Evolutionary conservation across 495 filamentous ascomycete genomes (phyloP).

Genomic region (Lichina pygmaea): DNA sequence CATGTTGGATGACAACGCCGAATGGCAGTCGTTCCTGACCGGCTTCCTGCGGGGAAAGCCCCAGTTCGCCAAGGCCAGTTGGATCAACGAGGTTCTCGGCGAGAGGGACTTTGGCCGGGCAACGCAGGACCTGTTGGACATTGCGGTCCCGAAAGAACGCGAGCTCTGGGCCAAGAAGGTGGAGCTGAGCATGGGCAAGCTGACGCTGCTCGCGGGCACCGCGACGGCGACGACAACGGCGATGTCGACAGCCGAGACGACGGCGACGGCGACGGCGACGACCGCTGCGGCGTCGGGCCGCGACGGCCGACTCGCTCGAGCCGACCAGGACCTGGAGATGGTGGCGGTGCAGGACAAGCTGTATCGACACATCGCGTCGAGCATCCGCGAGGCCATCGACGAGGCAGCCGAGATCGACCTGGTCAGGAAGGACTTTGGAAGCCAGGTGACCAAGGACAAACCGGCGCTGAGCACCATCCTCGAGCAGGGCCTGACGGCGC

Average conservation of each 20-base stretch:
- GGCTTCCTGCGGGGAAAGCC: slow-evolving; percentile 43
- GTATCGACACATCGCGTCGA: slow-evolving; percentile 27
- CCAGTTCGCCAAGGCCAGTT: slow-evolving; percentile 48
- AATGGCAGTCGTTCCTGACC: slow-evolving; percentile 39
- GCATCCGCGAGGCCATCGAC: slow-evolving; percentile 43
- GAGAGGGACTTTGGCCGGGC: slow-evolving; percentile 48
- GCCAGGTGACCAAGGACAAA: slow-evolving; percentile 24
- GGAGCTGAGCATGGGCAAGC: slow-evolving; percentile 64
- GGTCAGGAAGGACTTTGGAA: slow-evolving; percentile 38
- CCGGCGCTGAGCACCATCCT: slow-evolving; percentile 39
- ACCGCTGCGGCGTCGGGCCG: background rate
- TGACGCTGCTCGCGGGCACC: slow-evolving; percentile 34
- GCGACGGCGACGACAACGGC: slow-evolving; percentile 10
- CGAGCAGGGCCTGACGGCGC: slow-evolving; percentile 28
- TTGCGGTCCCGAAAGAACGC: slow-evolving; percentile 37
- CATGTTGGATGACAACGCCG: slow-evolving; percentile 34
- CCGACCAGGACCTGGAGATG: slow-evolving; percentile 34
- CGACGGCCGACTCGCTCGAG: slow-evolving; percentile 1
- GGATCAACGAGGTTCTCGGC: slow-evolving; percentile 72
- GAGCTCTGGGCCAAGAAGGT: slow-evolving; percentile 77
- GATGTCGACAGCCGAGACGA: background rate
- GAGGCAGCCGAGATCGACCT: slow-evolving; percentile 46
- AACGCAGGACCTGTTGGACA: slow-evolving; percentile 31
- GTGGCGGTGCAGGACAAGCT: slow-evolving; percentile 51
- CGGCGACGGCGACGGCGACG: too few species aligned